Conservation (phyloP, 345 rosid genomes). For the Hypericum perforatum region DNA sequence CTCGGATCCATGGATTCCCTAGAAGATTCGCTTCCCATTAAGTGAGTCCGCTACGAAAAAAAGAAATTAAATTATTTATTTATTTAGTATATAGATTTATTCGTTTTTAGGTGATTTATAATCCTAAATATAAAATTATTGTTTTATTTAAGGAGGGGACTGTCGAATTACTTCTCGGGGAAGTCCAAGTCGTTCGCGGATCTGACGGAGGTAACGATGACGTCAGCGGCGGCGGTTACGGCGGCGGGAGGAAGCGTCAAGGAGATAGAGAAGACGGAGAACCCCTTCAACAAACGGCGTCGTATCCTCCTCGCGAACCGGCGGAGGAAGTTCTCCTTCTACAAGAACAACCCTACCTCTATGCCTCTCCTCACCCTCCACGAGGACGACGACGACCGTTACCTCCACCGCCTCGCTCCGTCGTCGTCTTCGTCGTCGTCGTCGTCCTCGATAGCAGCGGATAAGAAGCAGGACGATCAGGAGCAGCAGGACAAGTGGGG, state of each 20-base stretch:
- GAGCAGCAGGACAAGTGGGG: too few relatives aligned
- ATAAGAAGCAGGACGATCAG: too few relatives aligned
- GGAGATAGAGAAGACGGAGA: conserved; percentile 58
- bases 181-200: conserved; percentile 77
- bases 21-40: conserved; percentile 61
- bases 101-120: neutral
- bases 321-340: conserved; percentile 31
- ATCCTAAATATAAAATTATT: neutral
- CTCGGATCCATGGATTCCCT: conserved; percentile 30
- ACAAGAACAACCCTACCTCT: conserved; percentile 49
- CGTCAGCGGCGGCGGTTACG: conserved; percentile 10
- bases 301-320: conserved; percentile 44
- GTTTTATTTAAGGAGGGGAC: conserved; percentile 63
- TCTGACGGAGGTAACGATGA: conserved; percentile 34
- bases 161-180: conserved; percentile 67
- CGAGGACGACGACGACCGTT: conserved; percentile 24
- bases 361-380: conserved; percentile 61
- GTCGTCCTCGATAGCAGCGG: too few relatives aligned
- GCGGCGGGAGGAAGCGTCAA: conserved; percentile 18
- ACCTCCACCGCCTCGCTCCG: too few relatives aligned
- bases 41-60: too few relatives aligned
- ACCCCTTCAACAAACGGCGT: conserved; percentile 69
- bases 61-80: neutral
- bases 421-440: too few relatives aligned
- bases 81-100: neutral